These are phyloP conservation scores for Leavenworthia alabamica DNA, from an alignment of 345 rosid genomes.

Conservation along the genomic window DNA sequence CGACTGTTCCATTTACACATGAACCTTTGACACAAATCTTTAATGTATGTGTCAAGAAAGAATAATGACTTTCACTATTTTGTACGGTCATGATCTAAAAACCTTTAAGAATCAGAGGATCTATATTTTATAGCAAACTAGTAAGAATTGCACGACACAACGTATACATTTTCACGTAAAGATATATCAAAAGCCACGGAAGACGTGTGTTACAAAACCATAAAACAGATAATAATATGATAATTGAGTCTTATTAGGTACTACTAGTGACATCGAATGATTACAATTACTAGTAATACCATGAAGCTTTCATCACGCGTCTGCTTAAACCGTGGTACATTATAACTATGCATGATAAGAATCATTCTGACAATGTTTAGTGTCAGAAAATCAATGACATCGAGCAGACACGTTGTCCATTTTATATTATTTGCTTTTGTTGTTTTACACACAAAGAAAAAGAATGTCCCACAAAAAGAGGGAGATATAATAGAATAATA, in stretches of 20 bases:
- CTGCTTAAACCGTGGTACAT: background rate
- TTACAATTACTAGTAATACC: background rate
- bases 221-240: background rate
- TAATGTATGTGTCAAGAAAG: background rate
- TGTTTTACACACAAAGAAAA: background rate
- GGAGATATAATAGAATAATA: too few species aligned
- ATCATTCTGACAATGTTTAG: background rate
- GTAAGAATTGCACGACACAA: background rate
- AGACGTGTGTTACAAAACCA: background rate
- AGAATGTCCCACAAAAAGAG: too few species aligned
- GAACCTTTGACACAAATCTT: background rate
- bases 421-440: slow-evolving; percentile 10
- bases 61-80: background rate
- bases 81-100: background rate
- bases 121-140: background rate
- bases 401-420: slow-evolving; percentile 26
- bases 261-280: slow-evolving; percentile 3
- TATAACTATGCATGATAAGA: background rate
- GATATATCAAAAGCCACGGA: background rate
- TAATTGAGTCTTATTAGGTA: background rate
- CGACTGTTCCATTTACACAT: background rate
- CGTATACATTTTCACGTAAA: background rate
- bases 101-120: background rate
- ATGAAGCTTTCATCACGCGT: slow-evolving; percentile 5
- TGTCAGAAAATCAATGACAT: slow-evolving; percentile 13